phyloP scores from a whole-genome alignment of 2,329 filamentous ascomycete genomes.

The Diplodia mutila region DNA sequence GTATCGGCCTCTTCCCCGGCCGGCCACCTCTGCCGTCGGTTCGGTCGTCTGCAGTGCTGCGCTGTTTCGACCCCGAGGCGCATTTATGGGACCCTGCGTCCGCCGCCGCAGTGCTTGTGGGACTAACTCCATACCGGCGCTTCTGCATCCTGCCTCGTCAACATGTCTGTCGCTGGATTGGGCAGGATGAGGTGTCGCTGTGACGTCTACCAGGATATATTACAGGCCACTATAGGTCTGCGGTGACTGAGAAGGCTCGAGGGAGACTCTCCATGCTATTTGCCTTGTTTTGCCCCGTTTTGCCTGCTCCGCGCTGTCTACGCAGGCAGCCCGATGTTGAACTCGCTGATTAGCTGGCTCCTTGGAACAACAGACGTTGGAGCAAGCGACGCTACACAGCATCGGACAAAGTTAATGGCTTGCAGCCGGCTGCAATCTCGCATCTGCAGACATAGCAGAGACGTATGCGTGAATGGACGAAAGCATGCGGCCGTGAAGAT shows the following conservation, averaged over 20 bases:
- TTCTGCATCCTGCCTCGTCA: background rate
- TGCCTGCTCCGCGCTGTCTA: background rate
- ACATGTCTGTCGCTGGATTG: background rate
- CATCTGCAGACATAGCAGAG: background rate
- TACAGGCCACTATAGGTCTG: background rate
- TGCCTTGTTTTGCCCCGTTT: background rate
- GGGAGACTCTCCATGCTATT: background rate
- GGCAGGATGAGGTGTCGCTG: background rate
- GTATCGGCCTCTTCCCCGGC: background rate
- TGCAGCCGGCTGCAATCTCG: background rate
- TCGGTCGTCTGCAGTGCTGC: background rate
- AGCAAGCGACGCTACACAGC: background rate
- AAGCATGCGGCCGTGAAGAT: background rate
- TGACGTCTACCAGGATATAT: conserved; percentile 2
- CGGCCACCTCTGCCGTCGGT: background rate
- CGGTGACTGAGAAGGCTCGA: background rate
- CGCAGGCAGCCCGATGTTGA: background rate
- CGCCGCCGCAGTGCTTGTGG: background rate
- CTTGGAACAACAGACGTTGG: background rate
- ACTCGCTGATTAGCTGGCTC: background rate
- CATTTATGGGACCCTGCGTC: conserved; percentile 3
- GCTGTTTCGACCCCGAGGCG: conserved; percentile 5
- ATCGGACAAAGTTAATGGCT: background rate
- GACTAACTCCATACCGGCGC: background rate
- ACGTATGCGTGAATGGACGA: background rate